Evolutionary conservation across 2,329 filamentous ascomycete species (phyloP).

Genomic region (Paraphoma chrysanthemicola): DNA sequence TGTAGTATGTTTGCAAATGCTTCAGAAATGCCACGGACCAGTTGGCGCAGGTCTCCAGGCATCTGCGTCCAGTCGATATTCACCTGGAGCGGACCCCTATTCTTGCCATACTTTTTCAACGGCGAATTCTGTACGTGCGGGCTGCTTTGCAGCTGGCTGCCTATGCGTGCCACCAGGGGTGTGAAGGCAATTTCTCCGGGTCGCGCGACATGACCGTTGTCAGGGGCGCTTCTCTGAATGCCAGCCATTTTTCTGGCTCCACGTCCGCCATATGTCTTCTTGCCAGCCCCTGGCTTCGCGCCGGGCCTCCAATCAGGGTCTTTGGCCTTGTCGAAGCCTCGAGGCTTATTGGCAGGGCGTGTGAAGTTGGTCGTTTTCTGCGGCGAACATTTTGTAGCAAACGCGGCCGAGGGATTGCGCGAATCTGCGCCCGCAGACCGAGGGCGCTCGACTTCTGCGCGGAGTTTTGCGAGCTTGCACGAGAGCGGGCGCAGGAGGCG

Average conservation of each 20-base stretch:
- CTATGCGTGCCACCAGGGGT: conserved; percentile 42
- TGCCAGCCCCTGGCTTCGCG: conserved; percentile 26
- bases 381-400: conserved; percentile 33
- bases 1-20: conserved; percentile 46
- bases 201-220: conserved; percentile 13
- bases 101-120: conserved; percentile 26
- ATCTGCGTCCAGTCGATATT: conserved; percentile 29
- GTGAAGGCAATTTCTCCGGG: conserved; percentile 47
- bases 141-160: conserved; percentile 34
- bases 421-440: conserved; percentile 24
- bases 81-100: conserved; percentile 30
- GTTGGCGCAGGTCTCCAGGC: conserved; percentile 33
- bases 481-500: conserved; percentile 52
- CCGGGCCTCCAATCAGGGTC: conserved; percentile 48
- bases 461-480: conserved; percentile 49
- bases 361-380: conserved; percentile 36
- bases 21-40: conserved; percentile 39
- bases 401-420: conserved; percentile 28
- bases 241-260: conserved; percentile 22
- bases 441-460: conserved; percentile 40
- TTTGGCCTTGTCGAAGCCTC: conserved; percentile 39
- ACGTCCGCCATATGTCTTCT: conserved; percentile 44
- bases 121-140: conserved; percentile 39
- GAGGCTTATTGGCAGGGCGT: conserved; percentile 34
- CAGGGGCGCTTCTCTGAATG: conserved; percentile 3